Conservation (phyloP, 1,284 basidiomycete species). For the Moesziomyces parantarcticus region DNA sequence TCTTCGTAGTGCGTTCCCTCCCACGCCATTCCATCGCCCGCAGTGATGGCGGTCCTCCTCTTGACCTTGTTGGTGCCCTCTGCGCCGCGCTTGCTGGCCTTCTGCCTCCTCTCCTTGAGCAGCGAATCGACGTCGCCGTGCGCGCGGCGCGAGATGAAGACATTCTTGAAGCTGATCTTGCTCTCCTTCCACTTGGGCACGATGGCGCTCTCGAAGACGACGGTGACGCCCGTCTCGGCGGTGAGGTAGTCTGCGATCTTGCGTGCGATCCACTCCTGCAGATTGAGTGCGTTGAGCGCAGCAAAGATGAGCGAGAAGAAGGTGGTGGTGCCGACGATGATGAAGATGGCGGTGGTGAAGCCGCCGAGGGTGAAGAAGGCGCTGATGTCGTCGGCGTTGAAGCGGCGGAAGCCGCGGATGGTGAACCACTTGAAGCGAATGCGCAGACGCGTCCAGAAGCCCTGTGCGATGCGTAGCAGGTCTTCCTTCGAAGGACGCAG, state of each 20-base stretch:
- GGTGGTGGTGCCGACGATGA: constrained; percentile 93
- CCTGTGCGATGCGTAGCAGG: constrained; percentile 83
- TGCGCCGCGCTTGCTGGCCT: constrained; percentile 11
- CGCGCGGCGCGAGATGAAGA: constrained; percentile 88
- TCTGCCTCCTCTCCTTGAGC: constrained; percentile 28
- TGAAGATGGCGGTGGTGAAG: constrained; percentile 90
- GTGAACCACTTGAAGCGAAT: constrained; percentile 99
- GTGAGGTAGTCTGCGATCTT: constrained; percentile 93
- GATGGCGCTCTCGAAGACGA: constrained; percentile 97
- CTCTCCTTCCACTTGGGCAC: constrained; percentile 98
- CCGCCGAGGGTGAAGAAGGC: constrained; percentile 87
- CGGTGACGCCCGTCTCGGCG: constrained; percentile 87
- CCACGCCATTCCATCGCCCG: constrained; percentile 63
- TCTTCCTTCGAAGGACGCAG: constrained; percentile 71
- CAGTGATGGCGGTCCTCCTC: constrained; percentile 49
- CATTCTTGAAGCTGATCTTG: constrained; percentile 94
- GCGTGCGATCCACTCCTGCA: constrained; percentile 92
- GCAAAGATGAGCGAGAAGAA: constrained; percentile 95
- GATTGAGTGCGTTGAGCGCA: constrained; percentile 85
- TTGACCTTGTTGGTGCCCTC: constrained; percentile 36
- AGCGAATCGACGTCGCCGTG: constrained; percentile 58
- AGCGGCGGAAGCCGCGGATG: constrained; percentile 91
- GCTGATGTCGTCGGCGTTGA: constrained; percentile 95
- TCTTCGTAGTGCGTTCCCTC: constrained; percentile 62
- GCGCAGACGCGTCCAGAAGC: constrained; percentile 87